Conservation (phyloP, 2,329 filamentous ascomycete genomes). For the Cryphonectria japonica region DNA sequence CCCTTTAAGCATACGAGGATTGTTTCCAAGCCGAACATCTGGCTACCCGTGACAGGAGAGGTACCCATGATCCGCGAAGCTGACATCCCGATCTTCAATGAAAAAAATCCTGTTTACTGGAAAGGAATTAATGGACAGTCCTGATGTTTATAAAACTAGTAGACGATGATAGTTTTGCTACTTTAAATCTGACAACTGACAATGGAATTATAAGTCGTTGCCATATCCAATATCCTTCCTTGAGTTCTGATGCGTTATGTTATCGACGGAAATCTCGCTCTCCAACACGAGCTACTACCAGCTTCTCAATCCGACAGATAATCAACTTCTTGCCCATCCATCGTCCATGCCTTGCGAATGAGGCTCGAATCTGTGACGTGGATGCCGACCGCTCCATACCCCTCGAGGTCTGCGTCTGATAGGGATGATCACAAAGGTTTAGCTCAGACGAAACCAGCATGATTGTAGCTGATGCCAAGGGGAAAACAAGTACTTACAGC, state of each 20-base stretch:
- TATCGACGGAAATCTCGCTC: not conserved
- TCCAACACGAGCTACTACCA: not conserved
- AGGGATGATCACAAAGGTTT: not conserved
- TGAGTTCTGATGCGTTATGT: not conserved
- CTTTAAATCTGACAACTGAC: too few relatives aligned
- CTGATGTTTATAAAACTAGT: too few relatives aligned
- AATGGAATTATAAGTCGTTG: too few relatives aligned
- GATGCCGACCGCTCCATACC: not conserved
- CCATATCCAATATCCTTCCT: not conserved
- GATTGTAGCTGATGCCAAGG: not conserved
- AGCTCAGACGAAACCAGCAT: not conserved
- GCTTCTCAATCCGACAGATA: not conserved
- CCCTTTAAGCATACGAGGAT: too few relatives aligned
- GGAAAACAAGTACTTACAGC: not conserved
- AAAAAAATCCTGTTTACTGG: too few relatives aligned
- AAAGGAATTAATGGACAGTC: too few relatives aligned
- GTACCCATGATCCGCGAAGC: too few relatives aligned
- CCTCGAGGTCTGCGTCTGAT: not conserved
- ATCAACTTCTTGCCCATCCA: not conserved
- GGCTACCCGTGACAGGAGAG: too few relatives aligned
- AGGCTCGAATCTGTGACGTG: not conserved
- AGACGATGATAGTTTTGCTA: too few relatives aligned
- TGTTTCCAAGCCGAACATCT: too few relatives aligned
- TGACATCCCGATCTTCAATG: too few relatives aligned
- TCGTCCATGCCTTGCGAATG: not conserved